Percentiles rank a stretch among this genome's conserved stretches.
Conservation (phyloP, 2,329 filamentous ascomycete species). For the Nigrospora osmanthi region DNA sequence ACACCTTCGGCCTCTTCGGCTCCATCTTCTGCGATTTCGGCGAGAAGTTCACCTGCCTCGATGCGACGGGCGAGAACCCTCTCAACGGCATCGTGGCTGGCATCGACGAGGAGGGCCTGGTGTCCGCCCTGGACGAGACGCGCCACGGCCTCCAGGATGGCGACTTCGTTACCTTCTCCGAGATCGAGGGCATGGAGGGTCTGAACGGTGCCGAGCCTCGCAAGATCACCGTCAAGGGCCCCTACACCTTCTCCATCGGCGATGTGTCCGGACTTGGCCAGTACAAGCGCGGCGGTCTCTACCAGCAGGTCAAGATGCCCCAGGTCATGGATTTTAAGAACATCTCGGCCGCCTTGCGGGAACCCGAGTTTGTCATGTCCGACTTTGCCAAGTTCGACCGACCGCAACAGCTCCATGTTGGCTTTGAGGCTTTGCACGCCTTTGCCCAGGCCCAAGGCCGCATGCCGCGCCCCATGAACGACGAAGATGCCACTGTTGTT, state of each 20-base stretch:
- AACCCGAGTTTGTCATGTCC: slow-evolving; percentile 83
- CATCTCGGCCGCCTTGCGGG: slow-evolving; percentile 69
- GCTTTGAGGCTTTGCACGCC: slow-evolving; percentile 84
- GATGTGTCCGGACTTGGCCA: slow-evolving; percentile 81
- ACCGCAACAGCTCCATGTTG: slow-evolving; percentile 83
- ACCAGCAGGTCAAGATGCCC: slow-evolving; percentile 97
- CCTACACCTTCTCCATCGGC: slow-evolving; percentile 95
- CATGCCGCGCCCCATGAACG: slow-evolving; percentile 76
- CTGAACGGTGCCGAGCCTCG: slow-evolving; percentile 78
- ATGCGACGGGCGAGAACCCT: slow-evolving; percentile 84
- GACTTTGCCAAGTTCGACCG: slow-evolving; percentile 98
- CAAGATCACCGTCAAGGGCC: slow-evolving; percentile 89
- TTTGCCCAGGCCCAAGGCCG: slow-evolving; percentile 71
- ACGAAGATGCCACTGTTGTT: slow-evolving; percentile 73
- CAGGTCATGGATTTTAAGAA: slow-evolving; percentile 85
- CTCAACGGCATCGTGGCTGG: slow-evolving; percentile 81
- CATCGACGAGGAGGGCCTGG: slow-evolving; percentile 82
- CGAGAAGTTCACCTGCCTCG: slow-evolving; percentile 82
- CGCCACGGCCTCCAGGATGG: slow-evolving; percentile 93
- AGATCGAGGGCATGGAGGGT: slow-evolving; percentile 84
- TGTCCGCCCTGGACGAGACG: slow-evolving; percentile 90
- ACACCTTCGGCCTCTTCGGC: slow-evolving; percentile 91
- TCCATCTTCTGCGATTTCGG: slow-evolving; percentile 97
- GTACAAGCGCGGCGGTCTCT: slow-evolving; percentile 84
- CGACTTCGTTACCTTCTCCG: slow-evolving; percentile 91